Evolutionary conservation across 2,329 filamentous ascomycete species (phyloP), one percentile per base, ranked within the genome.

Genomic region (Delphinella strobiligena): DNA sequence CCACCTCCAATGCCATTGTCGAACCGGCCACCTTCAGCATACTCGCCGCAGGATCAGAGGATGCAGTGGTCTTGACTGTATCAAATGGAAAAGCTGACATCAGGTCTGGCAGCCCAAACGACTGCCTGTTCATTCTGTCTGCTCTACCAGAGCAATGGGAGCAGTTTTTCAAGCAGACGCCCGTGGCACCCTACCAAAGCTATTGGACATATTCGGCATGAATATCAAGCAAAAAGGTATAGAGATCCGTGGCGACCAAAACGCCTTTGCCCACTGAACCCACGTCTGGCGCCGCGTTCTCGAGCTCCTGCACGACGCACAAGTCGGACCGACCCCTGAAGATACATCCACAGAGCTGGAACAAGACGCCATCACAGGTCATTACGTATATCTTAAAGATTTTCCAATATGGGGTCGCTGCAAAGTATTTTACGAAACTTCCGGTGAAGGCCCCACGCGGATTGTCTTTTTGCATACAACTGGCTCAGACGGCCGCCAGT

Each of bases 381-480:
- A 58, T 19, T 72, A 72, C 44, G 55, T 63, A 18, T 70, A 65
- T 42, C 57, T 71, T 32, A 56, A 59, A 1, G 40, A 47, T 19
- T 54, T 60, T 18, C 67, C 67, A 1, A 52, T 61, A 18, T 71
- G 67, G 66, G 67, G 67, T 9, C 55, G 58, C 9, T 63, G 58
- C 45, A 71, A 71, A 53, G 51, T 69, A 22, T 71, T 69, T 52
- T 68, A 68, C 46, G 68, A 71, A 45, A 58, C 54, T 17, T 56
- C 64, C 4, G 67, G 68, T 5, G 60, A 59, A 2, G 68, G 68
- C 1, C 57, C 61, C 15, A 63, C 69, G 40, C 58, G 61, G 18
- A 67, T 71, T 34, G 49, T 58, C 11, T 56, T 58, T 43, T 38
- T 58, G 22, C 54, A 58, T 17, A 58, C 54, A 4, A 53, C 54